Evolutionary conservation across 2,329 filamentous ascomycete genomes (phyloP), one percentile per base, ranked within the genome.

Genomic region (Apiospora marii): DNA sequence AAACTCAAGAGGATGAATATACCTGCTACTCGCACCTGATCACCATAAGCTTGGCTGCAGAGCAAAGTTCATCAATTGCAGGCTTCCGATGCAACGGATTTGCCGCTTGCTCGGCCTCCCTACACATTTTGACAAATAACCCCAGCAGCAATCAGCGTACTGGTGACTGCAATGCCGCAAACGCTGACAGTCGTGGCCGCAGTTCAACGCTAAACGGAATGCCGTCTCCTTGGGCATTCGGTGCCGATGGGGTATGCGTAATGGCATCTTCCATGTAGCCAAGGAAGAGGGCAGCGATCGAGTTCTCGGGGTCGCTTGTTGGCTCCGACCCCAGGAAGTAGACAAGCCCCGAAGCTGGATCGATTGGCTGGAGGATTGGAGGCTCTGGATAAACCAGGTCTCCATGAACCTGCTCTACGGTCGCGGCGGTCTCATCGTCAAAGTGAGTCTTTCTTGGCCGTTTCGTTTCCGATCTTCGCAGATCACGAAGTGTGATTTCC

Each of bases 221-320:
- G 87, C 87, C 72, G 87, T 87, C 44, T 92, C 91, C 19, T 85
- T 93, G 22, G 87, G 85, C 1, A 88, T 92, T 1, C 88, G 93
- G 70, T 93, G 92, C 82, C 84, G 85, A 75, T 94, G 92, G 90
- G 92, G 92, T 37, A 92, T 94, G 80, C 86, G 87, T 70, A 90
- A 92, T 78, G 91, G 88, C 70, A 87, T 93, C 49, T 93, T 94
- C 82, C 89, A 92, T 76, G 90, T 94, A 73, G 91, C 91, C 13
- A 92, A 91, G 81, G 89, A 92, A 76, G 83, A 85, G 4, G 83
- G 85, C 0, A 82, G 78, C 69, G 82, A 85, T 53, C 87, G 88
- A 72, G 87, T 94, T 48, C 86, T 94, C 41, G 92, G 92, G 13
- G 90, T 93, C 34, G 90, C 91, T 72, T 93, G 93, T 88, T 94